Conservation (phyloP, 768 basidiomycete genomes). For the Mycena crocata region DNA sequence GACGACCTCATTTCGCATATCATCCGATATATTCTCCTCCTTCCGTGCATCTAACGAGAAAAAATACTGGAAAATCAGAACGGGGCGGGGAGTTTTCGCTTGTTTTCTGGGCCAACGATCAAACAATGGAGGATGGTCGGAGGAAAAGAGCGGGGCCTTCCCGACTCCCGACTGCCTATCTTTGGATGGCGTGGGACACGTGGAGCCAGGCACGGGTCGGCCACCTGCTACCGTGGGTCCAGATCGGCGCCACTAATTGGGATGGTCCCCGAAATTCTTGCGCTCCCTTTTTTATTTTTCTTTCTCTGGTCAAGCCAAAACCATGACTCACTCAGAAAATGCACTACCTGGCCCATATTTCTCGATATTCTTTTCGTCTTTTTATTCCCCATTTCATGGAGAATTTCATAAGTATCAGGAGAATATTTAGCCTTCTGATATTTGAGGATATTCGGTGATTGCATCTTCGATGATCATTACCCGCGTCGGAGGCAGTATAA, state of each 20-base stretch:
- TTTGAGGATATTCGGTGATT: slow-evolving; percentile 8
- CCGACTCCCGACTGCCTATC: not conserved
- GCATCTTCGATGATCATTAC: slow-evolving; percentile 20
- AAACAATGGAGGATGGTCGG: not conserved
- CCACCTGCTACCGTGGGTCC: slow-evolving; percentile 15
- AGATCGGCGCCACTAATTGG: slow-evolving; percentile 2
- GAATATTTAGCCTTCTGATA: not conserved
- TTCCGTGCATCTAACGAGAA: no score
- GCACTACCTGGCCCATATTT: not conserved
- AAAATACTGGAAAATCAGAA: not conserved
- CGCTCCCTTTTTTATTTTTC: not conserved
- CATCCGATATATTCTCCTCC: no score
- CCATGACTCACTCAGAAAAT: not conserved
- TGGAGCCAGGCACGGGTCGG: not conserved
- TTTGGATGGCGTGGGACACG: not conserved
- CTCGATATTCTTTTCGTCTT: not conserved
- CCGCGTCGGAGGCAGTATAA: slow-evolving; percentile 25
- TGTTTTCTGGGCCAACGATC: not conserved
- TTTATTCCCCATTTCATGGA: not conserved
- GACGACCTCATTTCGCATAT: slow-evolving; percentile 24
- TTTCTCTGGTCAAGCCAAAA: not conserved
- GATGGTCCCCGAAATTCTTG: slow-evolving; percentile 9
- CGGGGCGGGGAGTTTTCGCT: not conserved
- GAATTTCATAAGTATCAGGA: not conserved
- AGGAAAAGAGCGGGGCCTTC: not conserved